Conservation (phyloP, 2,329 filamentous ascomycete genomes). For the Colletotrichum eleusines region DNA sequence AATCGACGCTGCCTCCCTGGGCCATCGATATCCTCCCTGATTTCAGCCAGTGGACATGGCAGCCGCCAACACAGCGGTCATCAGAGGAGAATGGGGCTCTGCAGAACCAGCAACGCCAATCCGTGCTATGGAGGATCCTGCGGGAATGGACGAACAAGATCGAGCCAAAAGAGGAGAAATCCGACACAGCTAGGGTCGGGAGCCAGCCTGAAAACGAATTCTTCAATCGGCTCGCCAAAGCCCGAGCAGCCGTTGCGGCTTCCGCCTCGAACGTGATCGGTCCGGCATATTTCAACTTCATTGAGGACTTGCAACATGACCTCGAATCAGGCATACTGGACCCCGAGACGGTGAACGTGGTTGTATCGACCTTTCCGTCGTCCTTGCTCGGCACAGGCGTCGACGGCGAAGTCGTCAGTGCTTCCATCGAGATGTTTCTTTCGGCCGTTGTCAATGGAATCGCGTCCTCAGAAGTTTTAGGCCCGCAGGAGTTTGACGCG, state of each 20-base stretch:
- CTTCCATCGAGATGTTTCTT: constrained; percentile 29
- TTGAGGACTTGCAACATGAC: constrained; percentile 27
- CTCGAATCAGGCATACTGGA: constrained; percentile 31
- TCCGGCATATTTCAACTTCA: constrained; percentile 19
- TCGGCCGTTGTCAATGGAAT: constrained; percentile 41
- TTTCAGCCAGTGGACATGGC: constrained; percentile 64
- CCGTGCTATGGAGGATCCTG: background rate
- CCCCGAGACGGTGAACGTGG: constrained; percentile 7
- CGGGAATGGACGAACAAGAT: background rate
- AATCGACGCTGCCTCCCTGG: constrained; percentile 58
- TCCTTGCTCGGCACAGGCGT: constrained; percentile 18
- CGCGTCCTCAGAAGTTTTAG: constrained; percentile 28
- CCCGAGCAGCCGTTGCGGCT: constrained; percentile 28
- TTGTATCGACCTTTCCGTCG: constrained; percentile 31
- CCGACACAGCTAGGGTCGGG: background rate
- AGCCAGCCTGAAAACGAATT: background rate
- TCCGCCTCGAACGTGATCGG: constrained; percentile 23
- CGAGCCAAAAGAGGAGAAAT: background rate
- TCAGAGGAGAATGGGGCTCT: constrained; percentile 45
- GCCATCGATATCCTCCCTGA: constrained; percentile 58
- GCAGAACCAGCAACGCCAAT: background rate
- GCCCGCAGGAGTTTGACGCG: constrained; percentile 14
- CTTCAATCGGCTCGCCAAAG: constrained; percentile 21
- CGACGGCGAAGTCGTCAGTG: constrained; percentile 2
- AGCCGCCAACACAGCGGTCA: constrained; percentile 57